Base-by-base conservation (phyloP, 2,329 filamentous ascomycete species). In the Ceratocystis colombiana region DNA sequence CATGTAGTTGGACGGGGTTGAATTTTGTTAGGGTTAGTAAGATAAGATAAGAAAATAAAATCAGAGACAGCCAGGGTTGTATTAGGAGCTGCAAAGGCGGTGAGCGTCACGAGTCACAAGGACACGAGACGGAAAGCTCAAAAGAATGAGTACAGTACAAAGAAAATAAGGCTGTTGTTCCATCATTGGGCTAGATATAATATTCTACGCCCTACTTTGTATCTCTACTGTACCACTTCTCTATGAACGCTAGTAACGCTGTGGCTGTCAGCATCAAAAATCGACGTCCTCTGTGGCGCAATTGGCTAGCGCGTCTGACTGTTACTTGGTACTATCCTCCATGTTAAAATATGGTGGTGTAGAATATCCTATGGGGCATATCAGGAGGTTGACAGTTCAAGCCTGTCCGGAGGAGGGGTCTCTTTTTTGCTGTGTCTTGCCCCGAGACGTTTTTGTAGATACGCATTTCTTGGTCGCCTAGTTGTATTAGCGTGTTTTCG, bases 261-360 rank as follows among this genome's bases (percentile, higher is more conserved):
- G 28, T 20, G 48, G 22, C 53, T 33, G 53, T 59, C 25, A 59
- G 55, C 28, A 59, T 10, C 55, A 37, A 59, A 59, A 59, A n/a
- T 37, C 28, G 33, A 59, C 55, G 28, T 67, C 62, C 66, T 67
- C 41, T 4, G 79, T 84, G 75, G 75, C 76, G 69, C 76, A 77
- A 72, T 79, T 81, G 80, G 80, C 78, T 82, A 82, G 80, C 79
- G 80, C 79, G 79, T 82, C 76, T 78, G 79, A 81, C 79, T 82
- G 79, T 82, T 82, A 81, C 62, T 20, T n/a, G 6, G 53, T 2
- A 5, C 15, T 15, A 7, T 15, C 22, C 15, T 53, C 20, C 22
- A 50, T 1, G 12, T 50, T 41, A 1, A 41, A 7, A n/a, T n/a
- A 8, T 57, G 53, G 53, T 4, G 10, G 12, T 12, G 12, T 41